Evolutionary conservation across 2,329 filamentous ascomycete genomes (phyloP).

Genomic region (Ramularia collo-cygni): DNA sequence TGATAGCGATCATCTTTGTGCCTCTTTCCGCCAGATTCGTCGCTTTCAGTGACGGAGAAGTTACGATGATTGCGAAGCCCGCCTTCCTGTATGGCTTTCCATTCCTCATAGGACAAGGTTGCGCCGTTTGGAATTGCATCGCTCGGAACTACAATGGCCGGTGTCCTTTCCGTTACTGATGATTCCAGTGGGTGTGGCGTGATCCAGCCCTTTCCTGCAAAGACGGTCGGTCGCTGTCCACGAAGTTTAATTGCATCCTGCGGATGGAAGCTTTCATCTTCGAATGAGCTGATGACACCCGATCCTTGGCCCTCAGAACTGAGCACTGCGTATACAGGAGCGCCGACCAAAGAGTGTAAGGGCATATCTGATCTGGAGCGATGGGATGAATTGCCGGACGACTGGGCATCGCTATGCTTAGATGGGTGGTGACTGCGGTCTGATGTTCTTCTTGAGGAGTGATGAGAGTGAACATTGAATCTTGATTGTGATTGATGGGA

Average conservation of each 20-base stretch:
- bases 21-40: constrained; percentile 7
- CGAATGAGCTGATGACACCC: constrained; percentile 1
- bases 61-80: constrained; percentile 15
- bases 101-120: constrained; percentile 26
- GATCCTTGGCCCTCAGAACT: background rate
- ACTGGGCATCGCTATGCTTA: too few relatives aligned
- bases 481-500: too few relatives aligned
- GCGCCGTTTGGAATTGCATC: constrained; percentile 12
- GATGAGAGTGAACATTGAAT: too few relatives aligned
- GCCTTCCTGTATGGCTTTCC: constrained; percentile 20
- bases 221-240: constrained; percentile 16
- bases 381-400: too few relatives aligned
- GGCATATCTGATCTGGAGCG: too few relatives aligned
- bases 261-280: background rate
- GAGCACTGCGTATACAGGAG: background rate
- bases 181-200: constrained; percentile 28
- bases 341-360: background rate
- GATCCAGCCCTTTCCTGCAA: constrained; percentile 29
- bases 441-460: too few relatives aligned
- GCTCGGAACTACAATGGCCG: constrained; percentile 19
- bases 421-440: too few relatives aligned
- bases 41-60: constrained; percentile 18
- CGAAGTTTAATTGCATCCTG: background rate
- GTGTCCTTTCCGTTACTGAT: constrained; percentile 13
- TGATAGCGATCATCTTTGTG: constrained; percentile 13